Percentiles rank a stretch among this genome's conserved stretches.
These are phyloP conservation scores for Atkinsonella texensis DNA, from an alignment of 2,329 filamentous ascomycete species.

Conservation along the genomic window DNA sequence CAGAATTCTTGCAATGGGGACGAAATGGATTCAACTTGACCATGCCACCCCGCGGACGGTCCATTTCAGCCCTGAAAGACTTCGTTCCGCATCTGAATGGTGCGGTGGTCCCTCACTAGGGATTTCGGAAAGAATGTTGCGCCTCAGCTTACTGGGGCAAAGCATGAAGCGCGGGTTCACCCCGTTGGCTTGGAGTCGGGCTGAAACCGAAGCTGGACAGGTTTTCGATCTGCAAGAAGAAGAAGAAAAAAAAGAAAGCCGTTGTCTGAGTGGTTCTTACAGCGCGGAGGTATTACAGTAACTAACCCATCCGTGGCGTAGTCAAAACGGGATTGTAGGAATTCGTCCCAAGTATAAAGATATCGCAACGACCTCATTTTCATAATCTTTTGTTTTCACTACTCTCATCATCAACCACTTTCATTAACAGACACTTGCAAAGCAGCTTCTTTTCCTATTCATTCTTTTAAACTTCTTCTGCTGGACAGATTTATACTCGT, in stretches of 20 bases:
- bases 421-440: background rate
- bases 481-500: slow-evolving; percentile 5
- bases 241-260: no score
- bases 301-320: background rate
- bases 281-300: background rate
- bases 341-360: slow-evolving; percentile 5
- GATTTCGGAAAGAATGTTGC: background rate
- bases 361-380: background rate
- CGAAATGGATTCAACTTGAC: background rate
- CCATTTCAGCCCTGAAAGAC: background rate
- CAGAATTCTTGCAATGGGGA: background rate
- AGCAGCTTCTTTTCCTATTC: background rate
- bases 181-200: background rate
- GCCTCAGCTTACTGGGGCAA: background rate
- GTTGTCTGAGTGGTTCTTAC: background rate
- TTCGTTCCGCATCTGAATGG: background rate
- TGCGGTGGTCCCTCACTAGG: background rate
- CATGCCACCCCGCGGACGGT: background rate
- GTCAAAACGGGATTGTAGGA: background rate
- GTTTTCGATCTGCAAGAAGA: background rate
- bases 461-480: slow-evolving; percentile 1
- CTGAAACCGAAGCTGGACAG: background rate
- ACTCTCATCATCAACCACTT: slow-evolving; percentile 4
- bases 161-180: background rate
- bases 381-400: background rate